Conservation (phyloP, 1,139 yeast genomes). For the Kurtzmaniella quercitrusa region DNA sequence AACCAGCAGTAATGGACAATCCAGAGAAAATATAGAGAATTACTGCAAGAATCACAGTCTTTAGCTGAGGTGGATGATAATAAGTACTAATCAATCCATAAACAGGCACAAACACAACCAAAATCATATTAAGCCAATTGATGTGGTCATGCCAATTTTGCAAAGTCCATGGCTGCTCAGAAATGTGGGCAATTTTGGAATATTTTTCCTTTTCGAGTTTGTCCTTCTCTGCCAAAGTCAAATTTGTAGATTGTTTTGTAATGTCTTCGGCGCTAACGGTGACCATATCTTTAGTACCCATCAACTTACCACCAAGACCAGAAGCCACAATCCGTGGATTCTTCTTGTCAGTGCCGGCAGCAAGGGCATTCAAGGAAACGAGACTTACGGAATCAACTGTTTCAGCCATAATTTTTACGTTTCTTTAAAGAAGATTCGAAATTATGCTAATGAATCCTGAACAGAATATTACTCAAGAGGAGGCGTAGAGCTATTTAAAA, state of each 20-base stretch:
- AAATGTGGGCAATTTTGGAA: conserved; percentile 60
- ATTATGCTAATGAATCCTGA: background rate
- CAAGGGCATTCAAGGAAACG: conserved; percentile 76
- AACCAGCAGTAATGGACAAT: conserved; percentile 85
- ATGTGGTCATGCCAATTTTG: conserved; percentile 82
- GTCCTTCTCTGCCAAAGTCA: conserved; percentile 49
- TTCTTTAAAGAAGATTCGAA: background rate
- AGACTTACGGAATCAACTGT: conserved; percentile 59
- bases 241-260: conserved; percentile 46
- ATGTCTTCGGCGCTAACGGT: conserved; percentile 61
- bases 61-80: conserved; percentile 46
- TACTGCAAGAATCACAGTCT: conserved; percentile 60
- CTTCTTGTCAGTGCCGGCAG: conserved; percentile 79
- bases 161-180: conserved; percentile 88
- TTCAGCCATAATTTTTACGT: conserved; percentile 9
- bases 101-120: conserved; percentile 70
- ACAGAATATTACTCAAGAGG: background rate
- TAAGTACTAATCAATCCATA: conserved; percentile 55
- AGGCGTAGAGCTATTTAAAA: background rate
- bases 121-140: conserved; percentile 88
- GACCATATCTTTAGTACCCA: conserved; percentile 76
- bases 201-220: conserved; percentile 46
- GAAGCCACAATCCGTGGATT: conserved; percentile 69
- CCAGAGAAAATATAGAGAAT: conserved; percentile 71
- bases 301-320: conserved; percentile 70